phyloP scores from a whole-genome alignment of 2,329 filamentous ascomycete species.

The Colletotrichum sp. region DNA sequence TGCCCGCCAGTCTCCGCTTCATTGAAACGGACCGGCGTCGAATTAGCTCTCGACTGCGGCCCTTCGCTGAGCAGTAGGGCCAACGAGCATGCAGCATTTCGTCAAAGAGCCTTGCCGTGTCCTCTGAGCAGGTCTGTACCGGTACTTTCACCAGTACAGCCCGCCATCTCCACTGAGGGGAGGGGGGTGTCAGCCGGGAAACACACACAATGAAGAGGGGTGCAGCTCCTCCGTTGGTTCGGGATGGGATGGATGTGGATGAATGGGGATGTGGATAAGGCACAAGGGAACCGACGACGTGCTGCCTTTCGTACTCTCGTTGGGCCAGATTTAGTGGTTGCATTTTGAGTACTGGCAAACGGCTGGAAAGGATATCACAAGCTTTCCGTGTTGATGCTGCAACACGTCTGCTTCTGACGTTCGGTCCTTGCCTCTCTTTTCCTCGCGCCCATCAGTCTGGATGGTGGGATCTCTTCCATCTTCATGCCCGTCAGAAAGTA shows the following conservation, averaged over 20 bases:
- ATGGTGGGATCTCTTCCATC: neutral
- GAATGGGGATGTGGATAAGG: slow-evolving; percentile 2
- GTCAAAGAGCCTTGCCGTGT: neutral
- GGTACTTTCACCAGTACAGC: neutral
- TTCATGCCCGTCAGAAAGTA: neutral
- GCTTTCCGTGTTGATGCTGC: neutral
- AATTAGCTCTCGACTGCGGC: slow-evolving; percentile 8
- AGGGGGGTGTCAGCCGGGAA: neutral
- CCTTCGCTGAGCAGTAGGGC: neutral
- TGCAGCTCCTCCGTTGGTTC: neutral
- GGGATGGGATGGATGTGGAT: slow-evolving; percentile 14
- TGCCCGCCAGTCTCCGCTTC: slow-evolving; percentile 9
- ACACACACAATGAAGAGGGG: neutral
- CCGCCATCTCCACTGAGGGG: neutral
- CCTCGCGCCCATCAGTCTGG: neutral
- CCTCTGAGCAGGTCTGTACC: neutral
- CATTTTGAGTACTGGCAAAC: neutral
- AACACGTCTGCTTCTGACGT: neutral
- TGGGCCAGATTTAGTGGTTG: neutral
- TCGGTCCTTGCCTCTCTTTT: neutral
- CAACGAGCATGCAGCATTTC: slow-evolving; percentile 9
- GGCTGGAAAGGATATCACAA: neutral
- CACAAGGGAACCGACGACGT: neutral
- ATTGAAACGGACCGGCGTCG: slow-evolving; percentile 17
- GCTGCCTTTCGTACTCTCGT: neutral